A percentile compares a stretch with the other conserved stretches of the same genome.
phyloP scores from a whole-genome alignment of 768 basidiomycete genomes.

The Amanita fuliginea region DNA sequence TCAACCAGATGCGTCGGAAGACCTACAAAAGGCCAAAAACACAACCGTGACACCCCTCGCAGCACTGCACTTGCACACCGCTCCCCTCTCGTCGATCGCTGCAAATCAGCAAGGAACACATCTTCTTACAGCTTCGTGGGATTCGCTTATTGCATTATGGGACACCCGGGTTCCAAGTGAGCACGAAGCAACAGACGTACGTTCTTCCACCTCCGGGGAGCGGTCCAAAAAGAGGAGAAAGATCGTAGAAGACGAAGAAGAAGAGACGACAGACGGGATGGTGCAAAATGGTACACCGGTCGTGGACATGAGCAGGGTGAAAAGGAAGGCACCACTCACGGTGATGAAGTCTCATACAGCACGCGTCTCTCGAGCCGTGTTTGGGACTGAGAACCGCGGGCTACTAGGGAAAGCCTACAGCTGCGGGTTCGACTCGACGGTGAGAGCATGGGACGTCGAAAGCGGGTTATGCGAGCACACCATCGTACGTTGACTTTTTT shows the following conservation, averaged over 20 bases:
- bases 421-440: constrained; percentile 84
- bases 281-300: background rate
- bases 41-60: constrained; percentile 36
- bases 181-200: constrained; percentile 15
- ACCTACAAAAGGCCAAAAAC: constrained; percentile 3
- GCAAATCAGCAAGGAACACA: constrained; percentile 43
- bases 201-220: constrained; percentile 13
- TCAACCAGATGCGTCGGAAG: background rate
- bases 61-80: constrained; percentile 75
- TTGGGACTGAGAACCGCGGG: constrained; percentile 23
- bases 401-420: constrained; percentile 41
- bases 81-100: constrained; percentile 63
- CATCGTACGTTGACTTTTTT: constrained; percentile 36
- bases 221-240: constrained; percentile 55
- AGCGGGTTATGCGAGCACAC: constrained; percentile 60
- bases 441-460: constrained; percentile 82
- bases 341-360: constrained; percentile 81
- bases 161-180: constrained; percentile 47
- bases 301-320: constrained; percentile 18
- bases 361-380: constrained; percentile 66
- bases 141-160: constrained; percentile 77
- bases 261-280: background rate
- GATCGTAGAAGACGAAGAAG: constrained; percentile 29
- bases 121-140: constrained; percentile 82
- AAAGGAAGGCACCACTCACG: constrained; percentile 54